phyloP scores from a whole-genome alignment of 164 flowering plant genomes.

The Macadamia tetraphylla region DNA sequence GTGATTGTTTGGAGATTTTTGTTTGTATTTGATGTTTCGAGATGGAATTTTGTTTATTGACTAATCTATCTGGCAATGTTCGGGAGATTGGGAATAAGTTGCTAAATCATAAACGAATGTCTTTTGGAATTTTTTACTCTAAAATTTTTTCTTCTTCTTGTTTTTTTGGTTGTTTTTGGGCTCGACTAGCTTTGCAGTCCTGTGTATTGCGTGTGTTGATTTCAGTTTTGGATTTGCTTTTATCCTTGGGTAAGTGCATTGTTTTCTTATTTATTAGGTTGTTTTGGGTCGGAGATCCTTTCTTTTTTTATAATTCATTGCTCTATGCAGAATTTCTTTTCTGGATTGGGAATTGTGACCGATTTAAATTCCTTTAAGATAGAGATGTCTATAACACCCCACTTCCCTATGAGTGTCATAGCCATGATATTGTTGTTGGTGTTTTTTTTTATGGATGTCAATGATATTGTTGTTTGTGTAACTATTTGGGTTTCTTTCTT shows the following conservation, averaged over 20 bases:
- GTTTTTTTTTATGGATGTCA: no score
- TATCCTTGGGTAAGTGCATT: not conserved
- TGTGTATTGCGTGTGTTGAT: not conserved
- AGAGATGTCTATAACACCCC: no score
- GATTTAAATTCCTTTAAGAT: not conserved
- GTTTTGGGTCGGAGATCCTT: not conserved
- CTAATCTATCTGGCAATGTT: not conserved
- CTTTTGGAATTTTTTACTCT: no score
- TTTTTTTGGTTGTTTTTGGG: no score
- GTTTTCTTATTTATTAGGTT: not conserved
- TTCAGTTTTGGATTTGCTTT: not conserved
- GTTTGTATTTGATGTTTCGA: not conserved
- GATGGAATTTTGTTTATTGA: not conserved
- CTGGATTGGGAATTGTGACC: not conserved
- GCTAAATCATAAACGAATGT: not conserved
- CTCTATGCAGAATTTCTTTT: no score
- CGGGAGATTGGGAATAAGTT: not conserved
- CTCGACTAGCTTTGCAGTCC: not conserved
- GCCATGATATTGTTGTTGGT: no score
- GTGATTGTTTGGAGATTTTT: no score
- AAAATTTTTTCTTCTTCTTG: no score
- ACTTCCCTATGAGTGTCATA: no score
- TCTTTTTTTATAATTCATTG: not conserved
- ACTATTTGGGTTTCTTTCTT: no score
- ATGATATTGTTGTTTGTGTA: no score